A percentile compares a stretch with the other conserved stretches of the same genome.
Evolutionary conservation across 179 eudicot genomes (phyloP).

Genomic region (Drosera spatulata): DNA sequence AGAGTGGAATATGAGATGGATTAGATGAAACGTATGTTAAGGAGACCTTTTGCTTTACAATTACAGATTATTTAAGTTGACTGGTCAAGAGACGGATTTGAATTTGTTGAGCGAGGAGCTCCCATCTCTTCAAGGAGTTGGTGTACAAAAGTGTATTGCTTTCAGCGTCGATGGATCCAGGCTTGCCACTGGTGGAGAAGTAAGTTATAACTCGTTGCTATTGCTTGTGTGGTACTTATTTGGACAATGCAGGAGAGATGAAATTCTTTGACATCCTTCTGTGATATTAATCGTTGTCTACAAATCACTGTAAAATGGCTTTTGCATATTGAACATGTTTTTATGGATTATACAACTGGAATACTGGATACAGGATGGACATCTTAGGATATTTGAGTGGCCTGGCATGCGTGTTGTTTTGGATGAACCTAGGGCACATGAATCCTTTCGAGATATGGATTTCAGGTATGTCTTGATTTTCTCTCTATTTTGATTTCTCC

Average conservation of each 20-base stretch:
- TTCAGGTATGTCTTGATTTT: constrained; percentile 50
- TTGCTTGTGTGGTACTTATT: background rate
- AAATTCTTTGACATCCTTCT: background rate
- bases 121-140: constrained; percentile 60
- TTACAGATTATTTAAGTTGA: constrained; percentile 61
- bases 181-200: constrained; percentile 87
- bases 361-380: constrained; percentile 56
- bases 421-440: constrained; percentile 90
- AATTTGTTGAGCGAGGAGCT: constrained; percentile 48
- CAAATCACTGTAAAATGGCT: too few species aligned
- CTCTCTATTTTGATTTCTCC: background rate
- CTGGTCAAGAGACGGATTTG: constrained; percentile 27
- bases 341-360: constrained; percentile 4
- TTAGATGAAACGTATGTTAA: background rate
- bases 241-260: background rate
- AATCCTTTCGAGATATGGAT: constrained; percentile 87
- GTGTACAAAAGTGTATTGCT: constrained; percentile 63
- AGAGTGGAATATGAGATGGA: too few species aligned
- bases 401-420: constrained; percentile 68
- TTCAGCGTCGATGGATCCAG: constrained; percentile 86
- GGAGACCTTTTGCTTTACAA: background rate
- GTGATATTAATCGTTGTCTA: background rate
- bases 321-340: too few species aligned
- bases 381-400: constrained; percentile 93
- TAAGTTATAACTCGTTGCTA: constrained; percentile 15